Percentiles rank a stretch among this genome's conserved stretches.
These are phyloP conservation scores for Chlamydomonas incerta DNA, from an alignment of 139 green algal genomes.

Conservation along the genomic window DNA sequence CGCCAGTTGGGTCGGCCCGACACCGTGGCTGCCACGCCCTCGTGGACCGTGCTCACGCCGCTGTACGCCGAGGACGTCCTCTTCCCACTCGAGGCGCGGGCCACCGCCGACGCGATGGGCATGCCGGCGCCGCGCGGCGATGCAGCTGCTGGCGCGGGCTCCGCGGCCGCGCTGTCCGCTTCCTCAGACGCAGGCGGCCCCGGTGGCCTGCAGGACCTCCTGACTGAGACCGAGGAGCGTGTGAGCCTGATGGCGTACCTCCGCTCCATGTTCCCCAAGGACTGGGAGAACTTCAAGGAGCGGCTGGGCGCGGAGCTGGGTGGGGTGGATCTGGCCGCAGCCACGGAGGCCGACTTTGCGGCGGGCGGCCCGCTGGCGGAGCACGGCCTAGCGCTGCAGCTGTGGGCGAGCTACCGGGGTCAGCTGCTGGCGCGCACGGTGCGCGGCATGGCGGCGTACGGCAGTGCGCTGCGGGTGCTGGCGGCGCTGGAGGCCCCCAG, in stretches of 20 bases:
- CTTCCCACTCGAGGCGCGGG: constrained; percentile 69
- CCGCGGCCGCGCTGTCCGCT: neutral
- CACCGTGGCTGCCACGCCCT: constrained; percentile 28
- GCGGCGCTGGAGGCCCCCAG: constrained; percentile 29
- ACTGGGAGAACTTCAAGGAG: constrained; percentile 37
- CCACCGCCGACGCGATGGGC: constrained; percentile 1
- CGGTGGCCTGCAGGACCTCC: constrained; percentile 34
- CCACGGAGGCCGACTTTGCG: constrained; percentile 15
- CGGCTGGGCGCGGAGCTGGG: constrained; percentile 9
- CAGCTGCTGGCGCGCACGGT: constrained; percentile 88
- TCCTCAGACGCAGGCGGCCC: no score
- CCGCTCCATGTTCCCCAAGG: constrained; percentile 43
- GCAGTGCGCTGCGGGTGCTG: constrained; percentile 62
- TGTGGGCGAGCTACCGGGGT: constrained; percentile 66
- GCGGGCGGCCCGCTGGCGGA: constrained; percentile 16
- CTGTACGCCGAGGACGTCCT: constrained; percentile 80
- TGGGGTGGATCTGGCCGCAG: neutral
- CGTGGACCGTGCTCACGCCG: constrained; percentile 68
- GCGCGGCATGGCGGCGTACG: constrained; percentile 78
- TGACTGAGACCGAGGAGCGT: constrained; percentile 51
- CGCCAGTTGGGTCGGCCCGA: constrained; percentile 17
- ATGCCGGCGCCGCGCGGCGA: neutral
- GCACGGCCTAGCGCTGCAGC: constrained; percentile 28
- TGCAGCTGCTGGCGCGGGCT: neutral
- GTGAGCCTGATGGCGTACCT: constrained; percentile 56